A percentile compares a stretch with the other conserved stretches of the same genome.
Evolutionary conservation across 305 asterid species (phyloP).

Genomic region (Ruellia speciosa): DNA sequence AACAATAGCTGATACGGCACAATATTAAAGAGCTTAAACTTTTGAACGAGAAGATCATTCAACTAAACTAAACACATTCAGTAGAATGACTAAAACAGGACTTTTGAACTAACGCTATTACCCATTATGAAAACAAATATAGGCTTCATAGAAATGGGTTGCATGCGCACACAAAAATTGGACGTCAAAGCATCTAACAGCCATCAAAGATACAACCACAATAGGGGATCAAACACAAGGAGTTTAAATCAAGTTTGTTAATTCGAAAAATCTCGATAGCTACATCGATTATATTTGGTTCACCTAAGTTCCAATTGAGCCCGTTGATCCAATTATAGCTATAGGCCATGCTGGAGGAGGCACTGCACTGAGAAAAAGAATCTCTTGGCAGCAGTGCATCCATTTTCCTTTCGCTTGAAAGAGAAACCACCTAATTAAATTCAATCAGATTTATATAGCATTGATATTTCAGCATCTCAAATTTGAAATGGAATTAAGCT

Average conservation of each 20-base stretch:
- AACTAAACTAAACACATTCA: background rate
- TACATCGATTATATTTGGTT: background rate
- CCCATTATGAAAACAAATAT: too few species aligned
- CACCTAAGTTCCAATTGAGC: constrained; percentile 98
- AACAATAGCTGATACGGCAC: background rate
- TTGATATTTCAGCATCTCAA: constrained; percentile 8
- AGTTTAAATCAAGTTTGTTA: background rate
- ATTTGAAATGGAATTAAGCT: background rate
- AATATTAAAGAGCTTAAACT: too few species aligned
- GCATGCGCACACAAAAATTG: too few species aligned
- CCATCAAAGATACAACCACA: too few species aligned
- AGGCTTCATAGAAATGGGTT: too few species aligned
- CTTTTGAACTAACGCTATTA: too few species aligned
- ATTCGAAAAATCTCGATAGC: background rate
- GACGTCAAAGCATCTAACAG: too few species aligned
- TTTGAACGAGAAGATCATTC: too few species aligned
- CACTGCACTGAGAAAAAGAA: constrained; percentile 59
- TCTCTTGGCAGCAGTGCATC: constrained; percentile 38
- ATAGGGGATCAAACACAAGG: too few species aligned
- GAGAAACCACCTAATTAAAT: constrained; percentile 46
- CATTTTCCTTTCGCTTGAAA: constrained; percentile 53
- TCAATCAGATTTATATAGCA: constrained; percentile 1
- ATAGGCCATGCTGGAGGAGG: constrained; percentile 98
- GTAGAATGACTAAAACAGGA: background rate
- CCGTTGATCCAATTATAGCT: constrained; percentile 90